A percentile compares a stretch with the other conserved stretches of the same genome.
These are phyloP conservation scores for Uronychia setigera DNA, from an alignment of 73 alveolate genomes.

Conservation along the genomic window DNA sequence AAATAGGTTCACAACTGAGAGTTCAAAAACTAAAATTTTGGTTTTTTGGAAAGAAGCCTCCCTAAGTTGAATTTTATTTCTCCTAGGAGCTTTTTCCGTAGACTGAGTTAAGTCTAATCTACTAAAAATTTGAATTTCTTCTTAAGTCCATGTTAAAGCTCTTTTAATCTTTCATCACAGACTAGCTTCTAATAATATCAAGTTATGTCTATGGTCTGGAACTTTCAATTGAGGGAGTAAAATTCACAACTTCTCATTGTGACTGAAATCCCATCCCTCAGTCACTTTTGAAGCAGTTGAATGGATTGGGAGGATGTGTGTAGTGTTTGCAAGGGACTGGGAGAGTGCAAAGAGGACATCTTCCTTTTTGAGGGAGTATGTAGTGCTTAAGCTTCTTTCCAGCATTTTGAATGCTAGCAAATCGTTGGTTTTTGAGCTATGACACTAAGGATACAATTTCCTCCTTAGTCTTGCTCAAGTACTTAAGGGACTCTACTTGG, in stretches of 20 bases:
- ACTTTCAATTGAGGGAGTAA: no score
- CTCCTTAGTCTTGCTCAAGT: not conserved
- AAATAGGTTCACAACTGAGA: not conserved
- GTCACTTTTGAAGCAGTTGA: not conserved
- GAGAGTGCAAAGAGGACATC: constrained; percentile 33
- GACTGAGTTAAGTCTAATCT: no score
- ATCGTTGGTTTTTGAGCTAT: not conserved
- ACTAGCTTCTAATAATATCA: not conserved
- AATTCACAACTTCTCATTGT: no score
- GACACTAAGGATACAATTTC: not conserved
- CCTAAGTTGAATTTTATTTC: not conserved
- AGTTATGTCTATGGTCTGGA: not conserved
- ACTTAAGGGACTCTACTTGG: not conserved
- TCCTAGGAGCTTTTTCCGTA: not conserved
- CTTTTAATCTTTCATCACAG: not conserved
- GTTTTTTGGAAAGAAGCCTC: not conserved
- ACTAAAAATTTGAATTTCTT: no score
- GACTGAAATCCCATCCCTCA: not conserved
- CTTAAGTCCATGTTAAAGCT: not conserved
- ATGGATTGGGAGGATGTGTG: not conserved
- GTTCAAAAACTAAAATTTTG: not conserved
- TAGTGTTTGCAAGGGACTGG: constrained; percentile 22
- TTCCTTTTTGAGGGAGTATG: not conserved
- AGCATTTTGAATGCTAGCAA: not conserved
- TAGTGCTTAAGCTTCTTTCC: not conserved